Conservation (phyloP, 1,139 yeast species). For the Kodamaea suecica region DNA sequence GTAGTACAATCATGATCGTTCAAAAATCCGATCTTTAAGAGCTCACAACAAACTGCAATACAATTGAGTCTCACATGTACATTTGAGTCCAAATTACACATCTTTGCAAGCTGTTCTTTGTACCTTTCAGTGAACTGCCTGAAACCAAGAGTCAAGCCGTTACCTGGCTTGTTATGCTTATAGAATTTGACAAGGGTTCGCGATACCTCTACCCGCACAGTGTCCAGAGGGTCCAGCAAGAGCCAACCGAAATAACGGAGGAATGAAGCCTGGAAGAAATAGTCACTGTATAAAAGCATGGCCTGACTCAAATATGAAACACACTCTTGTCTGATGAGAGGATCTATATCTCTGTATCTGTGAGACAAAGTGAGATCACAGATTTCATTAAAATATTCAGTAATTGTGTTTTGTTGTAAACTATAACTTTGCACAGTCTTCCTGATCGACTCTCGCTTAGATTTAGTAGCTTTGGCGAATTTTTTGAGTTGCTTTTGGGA, state of each 20-base stretch:
- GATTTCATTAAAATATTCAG: conserved; percentile 61
- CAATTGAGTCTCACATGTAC: conserved; percentile 51
- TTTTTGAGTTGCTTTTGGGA: conserved; percentile 41
- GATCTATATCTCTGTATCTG: conserved; percentile 80
- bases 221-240: conserved; percentile 61
- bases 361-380: conserved; percentile 67
- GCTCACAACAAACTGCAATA: conserved; percentile 52
- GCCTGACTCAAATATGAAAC: conserved; percentile 59
- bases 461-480: conserved; percentile 21
- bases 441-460: conserved; percentile 34
- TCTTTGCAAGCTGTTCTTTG: conserved; percentile 60
- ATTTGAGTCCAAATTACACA: conserved; percentile 38
- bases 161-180: conserved; percentile 17
- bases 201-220: conserved; percentile 65
- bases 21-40: conserved; percentile 59
- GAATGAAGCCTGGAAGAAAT: conserved; percentile 65
- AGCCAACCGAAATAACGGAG: conserved; percentile 83
- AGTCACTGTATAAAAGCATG: conserved; percentile 69
- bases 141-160: conserved; percentile 39
- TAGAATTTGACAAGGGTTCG: conserved; percentile 53
- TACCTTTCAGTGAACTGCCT: conserved; percentile 73
- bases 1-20: conserved; percentile 50
- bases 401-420: conserved; percentile 50
- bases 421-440: conserved; percentile 47
- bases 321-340: conserved; percentile 67